Percentiles rank a stretch among this genome's conserved stretches.
Evolutionary conservation across 1,284 basidiomycete genomes (phyloP).

Genomic region (Cutaneotrichosporon mucoides): DNA sequence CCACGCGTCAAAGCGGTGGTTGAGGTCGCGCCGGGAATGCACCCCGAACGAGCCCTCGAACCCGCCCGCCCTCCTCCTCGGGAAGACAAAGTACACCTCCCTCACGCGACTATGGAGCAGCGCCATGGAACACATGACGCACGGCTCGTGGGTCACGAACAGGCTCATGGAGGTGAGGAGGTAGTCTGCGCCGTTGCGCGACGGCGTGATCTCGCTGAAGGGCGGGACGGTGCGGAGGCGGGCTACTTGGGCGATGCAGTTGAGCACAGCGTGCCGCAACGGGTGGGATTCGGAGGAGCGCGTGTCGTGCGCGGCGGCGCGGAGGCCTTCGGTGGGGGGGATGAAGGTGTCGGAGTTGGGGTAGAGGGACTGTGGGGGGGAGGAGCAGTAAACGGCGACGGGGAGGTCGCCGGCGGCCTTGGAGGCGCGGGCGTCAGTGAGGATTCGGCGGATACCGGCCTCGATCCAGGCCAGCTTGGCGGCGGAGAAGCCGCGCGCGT

Average conservation of each 20-base stretch:
- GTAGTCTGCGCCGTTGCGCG: constrained; percentile 68
- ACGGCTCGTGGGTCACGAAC: constrained; percentile 90
- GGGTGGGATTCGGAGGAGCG: constrained; percentile 65
- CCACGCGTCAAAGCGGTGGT: constrained; percentile 72
- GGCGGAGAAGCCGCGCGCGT: constrained; percentile 57
- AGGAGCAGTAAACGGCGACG: constrained; percentile 68
- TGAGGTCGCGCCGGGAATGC: constrained; percentile 69
- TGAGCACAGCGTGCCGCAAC: constrained; percentile 74
- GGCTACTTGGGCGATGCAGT: constrained; percentile 61
- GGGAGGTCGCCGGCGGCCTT: constrained; percentile 62
- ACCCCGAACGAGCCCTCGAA: constrained; percentile 56
- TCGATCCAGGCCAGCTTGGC: constrained; percentile 67
- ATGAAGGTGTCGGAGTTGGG: constrained; percentile 52
- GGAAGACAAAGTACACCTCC: constrained; percentile 69
- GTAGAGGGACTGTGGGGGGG: constrained; percentile 55
- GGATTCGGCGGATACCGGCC: constrained; percentile 59
- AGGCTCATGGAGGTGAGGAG: constrained; percentile 74
- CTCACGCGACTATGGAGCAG: constrained; percentile 83
- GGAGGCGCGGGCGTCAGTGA: constrained; percentile 56
- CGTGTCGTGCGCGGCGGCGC: constrained; percentile 60
- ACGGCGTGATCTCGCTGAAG: constrained; percentile 37
- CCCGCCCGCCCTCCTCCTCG: constrained; percentile 58
- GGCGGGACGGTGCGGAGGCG: constrained; percentile 53
- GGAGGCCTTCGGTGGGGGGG: constrained; percentile 44
- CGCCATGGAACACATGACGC: constrained; percentile 94